These are phyloP conservation scores for Penicillium sp. DNA, from an alignment of 2,329 filamentous ascomycete species.

Conservation along the genomic window DNA sequence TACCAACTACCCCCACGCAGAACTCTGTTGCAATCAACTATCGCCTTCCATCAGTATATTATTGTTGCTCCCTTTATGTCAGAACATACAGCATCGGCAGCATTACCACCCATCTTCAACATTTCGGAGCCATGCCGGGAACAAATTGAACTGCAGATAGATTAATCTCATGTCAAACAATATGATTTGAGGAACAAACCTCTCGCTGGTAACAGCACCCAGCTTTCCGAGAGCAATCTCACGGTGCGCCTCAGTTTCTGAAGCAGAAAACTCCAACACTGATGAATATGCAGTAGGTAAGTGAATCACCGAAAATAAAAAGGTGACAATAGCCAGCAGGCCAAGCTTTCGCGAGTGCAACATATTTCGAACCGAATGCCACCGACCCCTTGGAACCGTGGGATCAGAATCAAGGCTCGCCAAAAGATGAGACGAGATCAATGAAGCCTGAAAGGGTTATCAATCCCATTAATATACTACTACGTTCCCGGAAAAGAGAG, in stretches of 20 bases:
- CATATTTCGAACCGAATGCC: slow-evolving; percentile 12
- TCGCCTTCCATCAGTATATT: slow-evolving; percentile 1
- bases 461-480: slow-evolving; percentile 4
- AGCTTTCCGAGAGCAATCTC: slow-evolving; percentile 26
- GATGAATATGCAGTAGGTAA: slow-evolving; percentile 20
- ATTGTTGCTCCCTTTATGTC: background rate
- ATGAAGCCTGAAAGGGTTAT: slow-evolving; percentile 14
- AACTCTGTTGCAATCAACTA: slow-evolving; percentile 65
- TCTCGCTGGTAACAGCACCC: slow-evolving; percentile 68
- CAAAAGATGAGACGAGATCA: background rate
- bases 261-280: slow-evolving; percentile 16
- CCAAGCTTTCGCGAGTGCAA: slow-evolving; percentile 14
- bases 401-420: background rate
- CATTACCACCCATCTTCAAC: slow-evolving; percentile 60
- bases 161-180: no score
- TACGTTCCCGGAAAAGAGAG: slow-evolving; percentile 2
- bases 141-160: slow-evolving; percentile 49
- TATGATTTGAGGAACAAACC: no score
- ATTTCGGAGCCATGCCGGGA: slow-evolving; percentile 63
- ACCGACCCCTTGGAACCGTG: slow-evolving; percentile 1
- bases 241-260: slow-evolving; percentile 23
- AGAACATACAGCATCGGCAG: slow-evolving; percentile 59
- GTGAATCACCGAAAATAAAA: slow-evolving; percentile 20
- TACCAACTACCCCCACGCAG: slow-evolving; percentile 66
- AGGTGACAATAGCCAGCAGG: slow-evolving; percentile 14